Evolutionary conservation across 805 yeast genomes (phyloP).

Genomic region (Grigorovia humatica): DNA sequence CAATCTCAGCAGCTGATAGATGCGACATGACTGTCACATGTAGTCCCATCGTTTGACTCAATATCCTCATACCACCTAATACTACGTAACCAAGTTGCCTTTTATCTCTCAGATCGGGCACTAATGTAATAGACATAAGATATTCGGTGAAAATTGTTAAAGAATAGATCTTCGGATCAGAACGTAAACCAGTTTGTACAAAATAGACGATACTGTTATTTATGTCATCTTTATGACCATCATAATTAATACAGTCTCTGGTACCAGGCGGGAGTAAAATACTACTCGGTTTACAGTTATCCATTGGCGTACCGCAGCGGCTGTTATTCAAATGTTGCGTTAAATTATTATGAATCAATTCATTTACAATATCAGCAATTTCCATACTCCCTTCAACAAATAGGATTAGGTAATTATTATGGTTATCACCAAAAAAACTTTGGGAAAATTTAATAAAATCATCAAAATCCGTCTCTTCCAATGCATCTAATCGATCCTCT

Average conservation of each 20-base stretch:
- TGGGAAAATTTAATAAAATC: conserved; percentile 27
- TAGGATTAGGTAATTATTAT: conserved; percentile 30
- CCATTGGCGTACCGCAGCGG: not conserved
- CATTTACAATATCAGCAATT: conserved; percentile 17
- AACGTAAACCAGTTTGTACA: conserved; percentile 46
- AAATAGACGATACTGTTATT: conserved; percentile 43
- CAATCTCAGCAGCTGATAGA: conserved; percentile 33
- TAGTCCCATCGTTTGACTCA: conserved; percentile 46
- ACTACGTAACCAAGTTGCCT: conserved; percentile 56
- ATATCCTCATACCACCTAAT: conserved; percentile 43
- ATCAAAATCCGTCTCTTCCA: conserved; percentile 39
- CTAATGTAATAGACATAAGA: conserved; percentile 35
- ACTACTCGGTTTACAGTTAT: conserved; percentile 26
- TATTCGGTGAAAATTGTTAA: conserved; percentile 39
- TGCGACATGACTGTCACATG: conserved; percentile 50
- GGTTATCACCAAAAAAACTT: conserved; percentile 15
- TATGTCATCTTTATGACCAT: conserved; percentile 37
- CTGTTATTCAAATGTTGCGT: conserved; percentile 19
- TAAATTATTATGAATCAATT: conserved; percentile 17
- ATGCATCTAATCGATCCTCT: conserved; percentile 44
- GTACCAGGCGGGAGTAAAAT: conserved; percentile 30
- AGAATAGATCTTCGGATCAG: conserved; percentile 27
- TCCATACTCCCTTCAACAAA: conserved; percentile 43
- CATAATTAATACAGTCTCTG: conserved; percentile 27
- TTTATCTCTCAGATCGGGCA: conserved; percentile 41